phyloP scores from a whole-genome alignment of 2,329 filamentous ascomycete species.

The Alternaria longipes region DNA sequence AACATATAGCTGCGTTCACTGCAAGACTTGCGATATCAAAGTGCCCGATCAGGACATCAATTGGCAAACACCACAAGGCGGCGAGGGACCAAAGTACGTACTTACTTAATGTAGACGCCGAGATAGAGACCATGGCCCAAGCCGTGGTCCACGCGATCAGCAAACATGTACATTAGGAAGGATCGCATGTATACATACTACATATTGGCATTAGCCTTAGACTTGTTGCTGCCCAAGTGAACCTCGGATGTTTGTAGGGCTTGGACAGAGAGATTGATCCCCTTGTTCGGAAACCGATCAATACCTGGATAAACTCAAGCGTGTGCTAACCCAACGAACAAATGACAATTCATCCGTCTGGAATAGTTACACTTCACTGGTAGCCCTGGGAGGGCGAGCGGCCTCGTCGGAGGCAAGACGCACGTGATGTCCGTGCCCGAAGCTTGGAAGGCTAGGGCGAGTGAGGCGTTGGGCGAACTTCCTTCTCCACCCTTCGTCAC shows the following conservation, averaged over 20 bases:
- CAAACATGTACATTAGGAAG: constrained; percentile 19
- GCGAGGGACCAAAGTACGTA: constrained; percentile 75
- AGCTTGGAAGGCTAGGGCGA: constrained; percentile 11
- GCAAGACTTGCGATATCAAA: constrained; percentile 99
- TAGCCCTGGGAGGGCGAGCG: constrained; percentile 8
- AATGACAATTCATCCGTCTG: background rate
- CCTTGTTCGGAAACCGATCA: background rate
- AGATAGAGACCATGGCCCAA: background rate
- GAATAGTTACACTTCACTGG: constrained; percentile 2
- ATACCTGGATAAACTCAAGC: background rate
- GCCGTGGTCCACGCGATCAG: background rate
- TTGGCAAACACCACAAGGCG: constrained; percentile 87
- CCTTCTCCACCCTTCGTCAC: constrained; percentile 23
- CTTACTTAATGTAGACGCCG: constrained; percentile 57
- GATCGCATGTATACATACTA: constrained; percentile 13
- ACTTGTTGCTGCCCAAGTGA: constrained; percentile 23
- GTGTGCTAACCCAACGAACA: background rate
- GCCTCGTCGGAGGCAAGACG: background rate
- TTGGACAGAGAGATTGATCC: background rate
- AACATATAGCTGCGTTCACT: constrained; percentile 85
- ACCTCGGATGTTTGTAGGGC: background rate
- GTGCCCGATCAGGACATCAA: constrained; percentile 97
- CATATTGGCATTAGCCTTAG: constrained; percentile 15
- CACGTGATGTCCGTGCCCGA: constrained; percentile 25
- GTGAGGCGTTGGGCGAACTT: constrained; percentile 23